Evolutionary conservation across 352 stramenopile genomes (phyloP), one percentile per base, ranked within the genome.

Genomic region (Bremia lactucae): DNA sequence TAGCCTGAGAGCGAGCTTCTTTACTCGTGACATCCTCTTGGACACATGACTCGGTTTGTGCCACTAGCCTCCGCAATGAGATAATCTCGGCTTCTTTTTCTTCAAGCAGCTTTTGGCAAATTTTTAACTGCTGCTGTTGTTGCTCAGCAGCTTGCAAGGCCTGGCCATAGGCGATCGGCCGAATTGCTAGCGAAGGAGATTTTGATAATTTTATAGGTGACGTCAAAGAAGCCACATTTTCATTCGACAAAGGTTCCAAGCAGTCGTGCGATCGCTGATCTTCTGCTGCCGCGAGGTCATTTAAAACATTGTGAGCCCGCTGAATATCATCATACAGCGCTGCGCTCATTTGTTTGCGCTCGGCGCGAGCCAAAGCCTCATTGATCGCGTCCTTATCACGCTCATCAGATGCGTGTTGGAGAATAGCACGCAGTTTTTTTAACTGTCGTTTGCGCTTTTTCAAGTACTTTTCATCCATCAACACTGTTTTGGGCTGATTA

Each of bases 301-400:
- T 36, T 21, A 87, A 29, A 13, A 87, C 64, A 4, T 46, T 33
- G 4, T 59, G 61, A 23, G 78, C 72, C 14, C 34, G 46, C 4
- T 62, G 38, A 6, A 86, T 64, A 35, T 90, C 78, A 10, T 74
- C 55, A 8, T 65, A 41, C 11, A 90, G 40, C 16, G 67, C 52
- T n/a, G 83, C 73, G 14, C 46, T 62, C 78, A 90, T 90, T 40
- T 85, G 69, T 44, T 87, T 87, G 5, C 78, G 71, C 45, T 86
- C 70, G 0, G 69, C 62, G 4, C 78, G 70, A 14, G 71, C 78
- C 29, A 90, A 50, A 0, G 71, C 75, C 21, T 87, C 70, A 10
- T 72, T 48, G 19, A 90, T 80, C 6, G 57, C 57, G 14, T 22
- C 46, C 19, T 59, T 62, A 44, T 87, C 58, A n/a, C 68, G 53